phyloP scores from a whole-genome alignment of 129 eudicot species.

The Helichrysum umbraculigerum region DNA sequence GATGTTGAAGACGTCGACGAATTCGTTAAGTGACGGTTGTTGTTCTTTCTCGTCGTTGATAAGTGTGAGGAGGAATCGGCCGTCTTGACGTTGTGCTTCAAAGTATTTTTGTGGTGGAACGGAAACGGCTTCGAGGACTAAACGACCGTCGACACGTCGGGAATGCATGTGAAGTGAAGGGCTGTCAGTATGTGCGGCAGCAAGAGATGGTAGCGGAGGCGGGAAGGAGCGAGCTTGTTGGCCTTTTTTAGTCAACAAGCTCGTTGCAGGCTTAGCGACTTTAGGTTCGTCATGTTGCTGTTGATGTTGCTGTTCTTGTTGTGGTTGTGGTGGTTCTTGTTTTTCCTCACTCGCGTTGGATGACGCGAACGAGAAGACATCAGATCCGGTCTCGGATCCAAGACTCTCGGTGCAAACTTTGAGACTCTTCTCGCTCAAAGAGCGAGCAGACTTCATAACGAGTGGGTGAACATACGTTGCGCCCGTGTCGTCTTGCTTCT shows the following conservation, averaged over 20 bases:
- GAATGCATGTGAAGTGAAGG: constrained; percentile 71
- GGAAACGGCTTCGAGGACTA: constrained; percentile 78
- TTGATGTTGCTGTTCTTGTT: neutral
- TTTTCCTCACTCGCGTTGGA: constrained; percentile 19
- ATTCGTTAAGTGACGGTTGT: constrained; percentile 7
- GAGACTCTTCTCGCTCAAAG: constrained; percentile 75
- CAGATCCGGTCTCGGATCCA: constrained; percentile 96
- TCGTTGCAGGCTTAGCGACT: constrained; percentile 36
- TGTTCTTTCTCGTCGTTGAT: constrained; percentile 35
- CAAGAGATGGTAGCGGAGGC: constrained; percentile 83
- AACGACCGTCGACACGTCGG: constrained; percentile 66
- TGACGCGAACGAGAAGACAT: constrained; percentile 46
- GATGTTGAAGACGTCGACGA: constrained; percentile 26
- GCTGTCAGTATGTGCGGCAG: constrained; percentile 48
- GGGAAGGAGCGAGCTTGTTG: constrained; percentile 54
- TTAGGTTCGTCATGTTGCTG: constrained; percentile 18
- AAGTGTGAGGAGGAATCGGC: constrained; percentile 75
- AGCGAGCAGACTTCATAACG: constrained; percentile 48
- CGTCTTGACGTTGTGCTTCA: constrained; percentile 70
- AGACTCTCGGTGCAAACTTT: constrained; percentile 93
- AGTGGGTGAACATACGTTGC: constrained; percentile 81
- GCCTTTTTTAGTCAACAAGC: constrained; percentile 26
- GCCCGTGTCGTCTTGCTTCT: constrained; percentile 29
- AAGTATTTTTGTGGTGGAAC: constrained; percentile 55
- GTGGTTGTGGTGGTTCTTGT: constrained; percentile 22